Base-by-base conservation (phyloP, 2,329 filamentous ascomycete species). In the Aspergillus sp. region DNA sequence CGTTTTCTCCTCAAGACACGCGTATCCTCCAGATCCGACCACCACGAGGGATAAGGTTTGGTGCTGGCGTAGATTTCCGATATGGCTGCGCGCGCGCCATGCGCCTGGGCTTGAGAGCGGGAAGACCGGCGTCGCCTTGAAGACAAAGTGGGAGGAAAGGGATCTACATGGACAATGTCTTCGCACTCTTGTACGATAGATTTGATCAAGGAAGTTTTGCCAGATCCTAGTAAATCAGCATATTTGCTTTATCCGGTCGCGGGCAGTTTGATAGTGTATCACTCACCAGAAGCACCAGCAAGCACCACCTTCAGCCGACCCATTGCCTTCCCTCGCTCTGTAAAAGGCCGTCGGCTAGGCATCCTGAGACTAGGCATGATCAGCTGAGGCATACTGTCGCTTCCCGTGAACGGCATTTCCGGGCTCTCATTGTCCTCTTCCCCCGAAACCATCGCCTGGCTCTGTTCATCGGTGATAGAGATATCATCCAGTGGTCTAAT, bases 291-390 rank as follows among this genome's bases (percentile, higher is more conserved):
- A 59, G 82, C 80, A 29, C 93, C 93, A 44, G 88, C 85, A 46
- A 97, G 75, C 53, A 97, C 74, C n/a, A 97, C 73, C 70, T 94
- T 97, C 46, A 97, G 74, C 57, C 88, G 83, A 1, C 91, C 91
- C 64, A 97, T 79, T 32, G 77, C 78, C 69, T 85, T 91, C 10
- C 93, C 93, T 41, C 79, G 79, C n/a, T 86, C 81, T 0, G 93
- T 96, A 65, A 97, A 97, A 0, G 90, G 90, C 44, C 89, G 79
- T 43, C 93, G 82, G 50, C 81, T 86, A 3, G 93, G 91, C 80
- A 98, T 93, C 51, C 81, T 83, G 58, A 98, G 84, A 61, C 89
- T 95, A 4, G 93, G 93, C 93, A 98, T 98, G 50, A 98, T 87
- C n/a, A 98, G 77, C 66, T 97, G 90, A n/a, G 72, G 70, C 8